A percentile compares a stretch with the other conserved stretches of the same genome.
Evolutionary conservation across 1,139 yeast genomes (phyloP).

Genomic region (Scheffersomyces segobiensis): DNA sequence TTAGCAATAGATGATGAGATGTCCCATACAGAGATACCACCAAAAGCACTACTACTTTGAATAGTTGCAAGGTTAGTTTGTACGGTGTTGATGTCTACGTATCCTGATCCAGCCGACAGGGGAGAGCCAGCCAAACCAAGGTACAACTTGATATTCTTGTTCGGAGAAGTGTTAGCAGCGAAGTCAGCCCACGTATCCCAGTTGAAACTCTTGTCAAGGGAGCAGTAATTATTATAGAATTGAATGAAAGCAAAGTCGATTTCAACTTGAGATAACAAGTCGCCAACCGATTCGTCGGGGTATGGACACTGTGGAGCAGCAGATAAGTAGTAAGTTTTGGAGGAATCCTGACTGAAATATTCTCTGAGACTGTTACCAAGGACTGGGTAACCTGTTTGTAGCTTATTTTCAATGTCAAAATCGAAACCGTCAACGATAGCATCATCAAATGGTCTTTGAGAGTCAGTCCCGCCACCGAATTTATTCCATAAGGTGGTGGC

Average conservation of each 20-base stretch:
- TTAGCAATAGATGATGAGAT: slow-evolving; percentile 49
- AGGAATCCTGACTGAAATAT: slow-evolving; percentile 8
- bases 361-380: slow-evolving; percentile 12
- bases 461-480: slow-evolving; percentile 17
- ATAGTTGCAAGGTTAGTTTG: slow-evolving; percentile 24
- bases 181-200: slow-evolving; percentile 27
- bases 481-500: slow-evolving; percentile 18
- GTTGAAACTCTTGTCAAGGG: slow-evolving; percentile 7
- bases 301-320: slow-evolving; percentile 17
- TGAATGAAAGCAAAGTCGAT: slow-evolving; percentile 16
- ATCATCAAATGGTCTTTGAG: slow-evolving; percentile 19
- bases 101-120: slow-evolving; percentile 70
- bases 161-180: slow-evolving; percentile 22
- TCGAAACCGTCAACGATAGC: slow-evolving; percentile 24
- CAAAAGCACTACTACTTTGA: slow-evolving; percentile 51
- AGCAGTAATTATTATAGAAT: slow-evolving; percentile 17
- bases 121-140: slow-evolving; percentile 39
- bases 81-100: slow-evolving; percentile 28
- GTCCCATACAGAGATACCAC: slow-evolving; percentile 92
- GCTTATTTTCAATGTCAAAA: slow-evolving; percentile 18
- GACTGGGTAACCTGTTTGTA: slow-evolving; percentile 13
- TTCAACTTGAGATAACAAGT: slow-evolving; percentile 7
- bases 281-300: slow-evolving; percentile 15
- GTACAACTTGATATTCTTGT: slow-evolving; percentile 25
- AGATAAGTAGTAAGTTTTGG: slow-evolving; percentile 13